A percentile compares a stretch with the other conserved stretches of the same genome.
Evolutionary conservation across 2,329 filamentous ascomycete genomes (phyloP).

Genomic region (Plectosphaerella plurivora): DNA sequence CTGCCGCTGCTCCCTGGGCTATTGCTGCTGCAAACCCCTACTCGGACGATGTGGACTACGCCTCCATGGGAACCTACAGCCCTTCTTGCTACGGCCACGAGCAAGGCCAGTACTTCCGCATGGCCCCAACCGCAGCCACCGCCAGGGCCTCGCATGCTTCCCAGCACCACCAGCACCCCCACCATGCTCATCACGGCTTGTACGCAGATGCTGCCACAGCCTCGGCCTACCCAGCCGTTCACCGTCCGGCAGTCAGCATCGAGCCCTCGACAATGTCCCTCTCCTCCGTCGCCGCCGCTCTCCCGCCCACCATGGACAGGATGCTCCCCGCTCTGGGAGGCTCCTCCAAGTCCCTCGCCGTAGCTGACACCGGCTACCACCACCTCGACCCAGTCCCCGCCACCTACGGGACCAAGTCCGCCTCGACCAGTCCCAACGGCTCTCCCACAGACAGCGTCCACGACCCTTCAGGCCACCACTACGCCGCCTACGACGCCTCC

Average conservation of each 20-base stretch:
- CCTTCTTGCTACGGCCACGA: slow-evolving; percentile 31
- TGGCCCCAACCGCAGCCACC: slow-evolving; percentile 19
- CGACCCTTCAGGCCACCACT: slow-evolving; percentile 3
- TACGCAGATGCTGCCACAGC: slow-evolving; percentile 29
- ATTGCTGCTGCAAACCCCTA: slow-evolving; percentile 17
- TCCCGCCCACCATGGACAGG: slow-evolving; percentile 27
- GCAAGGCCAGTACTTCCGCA: slow-evolving; percentile 17
- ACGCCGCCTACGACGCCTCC: slow-evolving; percentile 4
- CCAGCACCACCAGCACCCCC: no score
- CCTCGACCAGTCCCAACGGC: slow-evolving; percentile 3
- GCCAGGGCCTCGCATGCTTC: slow-evolving; percentile 14
- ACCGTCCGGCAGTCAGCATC: slow-evolving; percentile 22
- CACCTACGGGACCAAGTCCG: neutral
- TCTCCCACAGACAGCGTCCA: slow-evolving; percentile 9
- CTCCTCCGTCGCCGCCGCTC: slow-evolving; percentile 34
- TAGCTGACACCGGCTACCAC: slow-evolving; percentile 20
- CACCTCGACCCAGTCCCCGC: slow-evolving; percentile 14
- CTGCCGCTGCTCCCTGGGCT: slow-evolving; percentile 25
- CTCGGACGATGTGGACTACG: slow-evolving; percentile 34
- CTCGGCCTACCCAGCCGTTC: slow-evolving; percentile 28
- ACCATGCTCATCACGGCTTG: slow-evolving; percentile 8
- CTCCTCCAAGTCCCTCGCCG: slow-evolving; percentile 21
- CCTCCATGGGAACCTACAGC: slow-evolving; percentile 22
- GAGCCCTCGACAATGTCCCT: slow-evolving; percentile 30
- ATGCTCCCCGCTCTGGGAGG: slow-evolving; percentile 27